A percentile compares a stretch with the other conserved stretches of the same genome.
phyloP scores from a whole-genome alignment of 2,329 filamentous ascomycete genomes.

The Sporothrix inflata region DNA sequence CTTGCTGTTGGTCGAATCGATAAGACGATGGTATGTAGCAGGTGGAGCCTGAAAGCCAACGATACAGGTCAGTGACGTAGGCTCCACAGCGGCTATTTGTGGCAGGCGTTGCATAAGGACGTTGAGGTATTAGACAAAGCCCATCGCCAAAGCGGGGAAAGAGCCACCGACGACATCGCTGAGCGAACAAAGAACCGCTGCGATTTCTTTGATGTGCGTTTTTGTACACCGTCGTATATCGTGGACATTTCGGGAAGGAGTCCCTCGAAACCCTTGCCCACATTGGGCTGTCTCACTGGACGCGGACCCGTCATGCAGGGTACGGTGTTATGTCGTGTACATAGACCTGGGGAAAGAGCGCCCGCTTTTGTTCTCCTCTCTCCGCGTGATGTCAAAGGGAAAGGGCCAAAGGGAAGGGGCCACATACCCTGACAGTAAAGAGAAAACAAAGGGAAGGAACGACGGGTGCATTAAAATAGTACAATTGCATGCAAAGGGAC shows the following conservation, averaged over 20 bases:
- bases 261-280: constrained; percentile 18
- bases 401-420: not conserved
- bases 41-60: not conserved
- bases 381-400: constrained; percentile 8
- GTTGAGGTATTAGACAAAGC: constrained; percentile 4
- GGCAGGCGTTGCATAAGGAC: not conserved
- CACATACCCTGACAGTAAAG: not conserved
- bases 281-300: not conserved
- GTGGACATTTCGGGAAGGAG: constrained; percentile 4
- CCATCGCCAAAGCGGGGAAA: constrained; percentile 10
- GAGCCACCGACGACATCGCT: not conserved
- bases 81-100: constrained; percentile 17
- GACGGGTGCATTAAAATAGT: not conserved
- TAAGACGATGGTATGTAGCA: constrained; percentile 14
- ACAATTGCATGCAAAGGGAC: not conserved
- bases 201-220: not conserved
- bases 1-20: not conserved
- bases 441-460: not conserved
- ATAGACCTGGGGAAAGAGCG: constrained; percentile 14
- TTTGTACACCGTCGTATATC: not conserved
- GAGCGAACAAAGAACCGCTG: not conserved
- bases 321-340: not conserved
- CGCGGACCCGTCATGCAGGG: constrained; percentile 10
- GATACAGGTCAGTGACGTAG: constrained; percentile 25
- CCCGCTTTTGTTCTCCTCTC: not conserved